Evolutionary conservation across 352 stramenopile genomes (phyloP).

Genomic region (Aphanomyces euteiches): DNA sequence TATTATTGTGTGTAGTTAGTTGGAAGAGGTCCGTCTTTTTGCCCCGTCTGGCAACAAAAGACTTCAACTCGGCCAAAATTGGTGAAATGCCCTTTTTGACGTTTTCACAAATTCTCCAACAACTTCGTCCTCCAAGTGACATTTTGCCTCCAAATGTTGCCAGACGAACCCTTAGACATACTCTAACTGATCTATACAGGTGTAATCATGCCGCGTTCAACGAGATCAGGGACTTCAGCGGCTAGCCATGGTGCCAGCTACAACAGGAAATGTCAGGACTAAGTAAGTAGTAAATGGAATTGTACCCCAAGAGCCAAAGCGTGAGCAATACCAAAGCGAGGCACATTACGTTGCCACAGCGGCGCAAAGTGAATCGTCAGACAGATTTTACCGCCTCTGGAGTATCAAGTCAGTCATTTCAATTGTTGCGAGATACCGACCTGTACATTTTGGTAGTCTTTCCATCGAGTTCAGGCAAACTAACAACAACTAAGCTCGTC

Average conservation of each 20-base stretch:
- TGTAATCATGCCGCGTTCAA: constrained; percentile 70
- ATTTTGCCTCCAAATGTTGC: no score
- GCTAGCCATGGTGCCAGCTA: constrained; percentile 84
- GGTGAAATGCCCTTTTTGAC: no score
- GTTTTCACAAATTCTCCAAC: no score
- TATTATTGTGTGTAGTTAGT: no score
- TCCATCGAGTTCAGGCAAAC: constrained; percentile 79
- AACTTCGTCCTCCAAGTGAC: no score
- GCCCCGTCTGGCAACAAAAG: no score
- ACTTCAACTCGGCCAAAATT: no score
- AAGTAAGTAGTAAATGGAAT: neutral
- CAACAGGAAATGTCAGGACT: neutral
- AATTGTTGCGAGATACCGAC: constrained; percentile 28
- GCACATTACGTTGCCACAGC: constrained; percentile 87
- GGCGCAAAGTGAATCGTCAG: constrained; percentile 85
- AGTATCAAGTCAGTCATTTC: neutral
- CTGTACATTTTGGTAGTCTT: constrained; percentile 91
- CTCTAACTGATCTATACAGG: constrained; percentile 39
- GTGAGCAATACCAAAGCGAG: constrained; percentile 81
- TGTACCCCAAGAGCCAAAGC: constrained; percentile 73
- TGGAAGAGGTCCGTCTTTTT: no score
- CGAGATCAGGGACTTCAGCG: constrained; percentile 80
- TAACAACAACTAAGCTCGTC: constrained; percentile 24
- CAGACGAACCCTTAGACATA: no score
- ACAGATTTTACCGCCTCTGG: constrained; percentile 81